Percentiles rank a stretch among this genome's conserved stretches.
Evolutionary conservation across 2,329 filamentous ascomycete species (phyloP).

Genomic region (Botrytis medusae): DNA sequence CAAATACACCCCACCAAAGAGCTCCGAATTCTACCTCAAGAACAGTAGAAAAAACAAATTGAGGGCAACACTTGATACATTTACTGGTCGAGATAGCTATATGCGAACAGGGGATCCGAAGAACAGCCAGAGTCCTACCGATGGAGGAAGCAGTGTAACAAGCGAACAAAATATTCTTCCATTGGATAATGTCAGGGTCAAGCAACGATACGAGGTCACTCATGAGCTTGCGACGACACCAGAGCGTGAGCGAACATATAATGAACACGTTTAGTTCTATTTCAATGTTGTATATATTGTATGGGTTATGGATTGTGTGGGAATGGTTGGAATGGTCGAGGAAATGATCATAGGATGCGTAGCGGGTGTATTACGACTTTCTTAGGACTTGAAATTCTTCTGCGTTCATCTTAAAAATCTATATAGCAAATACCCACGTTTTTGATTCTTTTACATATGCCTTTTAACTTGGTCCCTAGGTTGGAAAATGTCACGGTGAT

Average conservation of each 20-base stretch:
- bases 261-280: neutral
- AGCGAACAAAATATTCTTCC: conserved; percentile 5
- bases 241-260: neutral
- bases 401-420: neutral
- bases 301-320: neutral
- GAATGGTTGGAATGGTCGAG: neutral
- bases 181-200: neutral
- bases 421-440: neutral
- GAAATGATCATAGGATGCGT: neutral
- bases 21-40: neutral
- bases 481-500: neutral
- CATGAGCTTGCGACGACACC: neutral
- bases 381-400: neutral
- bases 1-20: neutral
- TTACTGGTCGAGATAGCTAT: neutral
- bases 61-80: neutral
- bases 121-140: neutral
- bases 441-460: neutral
- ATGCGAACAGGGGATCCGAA: neutral
- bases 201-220: conserved; percentile 2
- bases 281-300: neutral
- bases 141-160: conserved; percentile 2
- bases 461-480: neutral
- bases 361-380: neutral
- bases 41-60: neutral